Base-by-base conservation (phyloP, 257 asterid species). In the Jacaranda copaia region DNA sequence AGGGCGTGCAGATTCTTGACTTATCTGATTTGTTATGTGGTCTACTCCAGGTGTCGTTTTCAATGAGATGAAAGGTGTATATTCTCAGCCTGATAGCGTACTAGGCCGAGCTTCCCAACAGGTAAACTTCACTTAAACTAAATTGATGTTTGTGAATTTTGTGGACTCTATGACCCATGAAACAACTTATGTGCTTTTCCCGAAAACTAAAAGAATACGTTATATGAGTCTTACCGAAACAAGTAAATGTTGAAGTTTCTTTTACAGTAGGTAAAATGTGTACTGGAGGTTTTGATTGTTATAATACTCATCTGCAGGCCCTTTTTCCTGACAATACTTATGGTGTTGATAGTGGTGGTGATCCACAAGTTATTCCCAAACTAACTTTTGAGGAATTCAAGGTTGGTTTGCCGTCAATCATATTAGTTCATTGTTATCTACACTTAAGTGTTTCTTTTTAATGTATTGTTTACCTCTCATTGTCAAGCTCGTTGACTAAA, bases 1-100 rank as follows among this genome's bases (percentile, higher is more conserved):
- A 68, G 62, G 67, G 38, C 25, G 6, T 68, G 74, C 76, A 20
- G 70, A 53, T 75, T 64, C 74, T 38, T 53, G 32, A 32, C 63
- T 14, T 77, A 20, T 40, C 75, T 79, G 59, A 81, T 65, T 70
- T 65, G 64, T 45, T 55, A 66, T 81, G 68, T 58, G 66, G 52
- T 70, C 20, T 67, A 58, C 68, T 76, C 82, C 86, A 96, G 99
- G 99, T 48, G 99, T 96, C 49, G 99, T 96, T 80, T 96, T 96
- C 88, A 96, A 96, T 86, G 99, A 96, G 89, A 96, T 96, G 99
- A 96, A 96, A 88, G 99, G 99, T 81, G 99, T 96, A 76, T 96
- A 96, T 81, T 96, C 99, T 70, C 99, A 96, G 89, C 99, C 99
- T n/a, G 99, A 96, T 81, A 93, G 91, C 87, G 90, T 96, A 83